Evolutionary conservation across 2,329 filamentous ascomycete genomes (phyloP).

Genomic region (Hypoxylon sp.): DNA sequence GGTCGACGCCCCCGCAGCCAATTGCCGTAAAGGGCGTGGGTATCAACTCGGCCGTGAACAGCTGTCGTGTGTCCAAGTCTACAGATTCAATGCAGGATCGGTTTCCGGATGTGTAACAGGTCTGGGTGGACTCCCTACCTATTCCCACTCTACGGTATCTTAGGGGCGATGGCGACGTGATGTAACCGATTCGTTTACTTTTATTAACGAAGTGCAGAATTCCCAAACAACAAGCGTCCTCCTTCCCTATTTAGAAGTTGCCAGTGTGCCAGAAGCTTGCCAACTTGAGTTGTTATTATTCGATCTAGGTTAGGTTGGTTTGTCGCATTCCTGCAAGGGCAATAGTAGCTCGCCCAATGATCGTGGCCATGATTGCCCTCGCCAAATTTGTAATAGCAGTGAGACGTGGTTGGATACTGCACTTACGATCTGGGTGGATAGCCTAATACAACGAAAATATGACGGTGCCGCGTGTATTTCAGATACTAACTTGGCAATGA

Average conservation of each 20-base stretch:
- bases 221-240: constrained; percentile 8
- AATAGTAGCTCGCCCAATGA: constrained; percentile 33
- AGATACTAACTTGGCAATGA: neutral
- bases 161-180: constrained; percentile 8
- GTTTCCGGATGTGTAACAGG: constrained; percentile 36
- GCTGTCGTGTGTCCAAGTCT: constrained; percentile 34
- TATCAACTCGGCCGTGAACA: constrained; percentile 32
- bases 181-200: constrained; percentile 6
- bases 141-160: constrained; percentile 1
- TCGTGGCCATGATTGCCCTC: constrained; percentile 21
- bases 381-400: constrained; percentile 23
- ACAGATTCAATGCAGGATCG: constrained; percentile 38
- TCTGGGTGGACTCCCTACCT: constrained; percentile 12
- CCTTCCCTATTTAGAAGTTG: constrained; percentile 36
- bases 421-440: constrained; percentile 10
- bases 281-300: constrained; percentile 15
- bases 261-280: constrained; percentile 6
- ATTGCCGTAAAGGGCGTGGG: constrained; percentile 36
- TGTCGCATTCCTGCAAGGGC: constrained; percentile 36
- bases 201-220: constrained; percentile 3
- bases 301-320: constrained; percentile 12
- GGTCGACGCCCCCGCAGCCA: constrained; percentile 39
- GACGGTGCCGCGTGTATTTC: constrained; percentile 20
- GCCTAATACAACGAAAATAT: constrained; percentile 21
- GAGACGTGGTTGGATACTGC: constrained; percentile 28